Evolutionary conservation across 2,329 filamentous ascomycete genomes (phyloP).

Genomic region (Harringtonia aguacate): DNA sequence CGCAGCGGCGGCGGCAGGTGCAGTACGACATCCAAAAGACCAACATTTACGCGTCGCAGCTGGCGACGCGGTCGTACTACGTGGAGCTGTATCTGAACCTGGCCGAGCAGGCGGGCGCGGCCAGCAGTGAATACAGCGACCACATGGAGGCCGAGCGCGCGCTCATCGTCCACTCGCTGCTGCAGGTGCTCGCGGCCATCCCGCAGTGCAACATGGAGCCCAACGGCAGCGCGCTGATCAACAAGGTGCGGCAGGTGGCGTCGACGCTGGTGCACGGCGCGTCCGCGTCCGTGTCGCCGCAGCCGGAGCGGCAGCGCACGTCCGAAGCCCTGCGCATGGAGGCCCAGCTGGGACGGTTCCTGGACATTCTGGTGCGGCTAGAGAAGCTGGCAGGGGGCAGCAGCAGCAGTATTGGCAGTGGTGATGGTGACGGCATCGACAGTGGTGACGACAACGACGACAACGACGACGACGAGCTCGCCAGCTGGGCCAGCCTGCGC

Average conservation of each 20-base stretch:
- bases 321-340: too few species aligned
- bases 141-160: constrained; percentile 66
- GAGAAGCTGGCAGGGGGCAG: constrained; percentile 46
- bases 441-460: constrained; percentile 27
- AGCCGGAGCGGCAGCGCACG: neutral
- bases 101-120: constrained; percentile 34
- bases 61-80: constrained; percentile 73
- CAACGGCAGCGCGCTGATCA: constrained; percentile 55
- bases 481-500: constrained; percentile 67
- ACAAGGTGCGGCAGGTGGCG: constrained; percentile 77
- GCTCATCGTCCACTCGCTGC: constrained; percentile 68
- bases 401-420: neutral
- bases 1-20: constrained; percentile 41
- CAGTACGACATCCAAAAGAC: constrained; percentile 89
- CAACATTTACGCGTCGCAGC: constrained; percentile 74
- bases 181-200: constrained; percentile 64
- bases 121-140: constrained; percentile 23
- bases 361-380: constrained; percentile 64
- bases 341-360: constrained; percentile 59
- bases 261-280: constrained; percentile 57
- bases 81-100: constrained; percentile 80
- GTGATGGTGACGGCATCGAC: neutral
- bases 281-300: too few species aligned
- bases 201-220: constrained; percentile 77
- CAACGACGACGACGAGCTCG: constrained; percentile 66